phyloP scores from a whole-genome alignment of 257 asterid species.

The Lycium ferocissimum region DNA sequence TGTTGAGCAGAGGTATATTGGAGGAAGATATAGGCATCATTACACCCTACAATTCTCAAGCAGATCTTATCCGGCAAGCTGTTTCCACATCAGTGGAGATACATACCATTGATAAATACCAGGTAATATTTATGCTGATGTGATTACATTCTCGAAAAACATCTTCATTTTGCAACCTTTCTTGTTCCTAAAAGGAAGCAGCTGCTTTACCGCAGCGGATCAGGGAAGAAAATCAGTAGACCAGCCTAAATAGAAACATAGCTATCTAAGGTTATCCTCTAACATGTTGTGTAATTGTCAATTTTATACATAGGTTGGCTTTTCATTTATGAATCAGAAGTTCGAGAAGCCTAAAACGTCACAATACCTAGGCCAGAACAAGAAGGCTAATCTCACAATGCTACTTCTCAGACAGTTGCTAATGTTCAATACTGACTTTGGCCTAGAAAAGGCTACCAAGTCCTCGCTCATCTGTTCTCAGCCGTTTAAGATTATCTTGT shows the following conservation, averaged over 20 bases:
- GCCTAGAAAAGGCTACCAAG: neutral
- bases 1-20: constrained; percentile 69
- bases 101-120: constrained; percentile 96
- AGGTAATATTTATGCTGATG: constrained; percentile 53
- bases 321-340: constrained; percentile 17
- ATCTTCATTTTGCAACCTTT: neutral
- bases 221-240: constrained; percentile 1
- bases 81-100: constrained; percentile 77
- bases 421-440: neutral
- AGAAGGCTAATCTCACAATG: neutral
- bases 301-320: neutral
- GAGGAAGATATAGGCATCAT: constrained; percentile 82
- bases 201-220: neutral
- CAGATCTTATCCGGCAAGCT: constrained; percentile 67
- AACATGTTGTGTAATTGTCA: neutral
- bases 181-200: neutral
- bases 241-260: neutral
- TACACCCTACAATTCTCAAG: constrained; percentile 94
- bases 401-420: constrained; percentile 15
- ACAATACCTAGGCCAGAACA: neutral
- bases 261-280: neutral
- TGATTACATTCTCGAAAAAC: constrained; percentile 3
- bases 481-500: neutral
- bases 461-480: neutral
- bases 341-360: constrained; percentile 16